A percentile compares a stretch with the other conserved stretches of the same genome.
Evolutionary conservation across 2,329 filamentous ascomycete genomes (phyloP).

Genomic region (Cladorrhinum sp.): DNA sequence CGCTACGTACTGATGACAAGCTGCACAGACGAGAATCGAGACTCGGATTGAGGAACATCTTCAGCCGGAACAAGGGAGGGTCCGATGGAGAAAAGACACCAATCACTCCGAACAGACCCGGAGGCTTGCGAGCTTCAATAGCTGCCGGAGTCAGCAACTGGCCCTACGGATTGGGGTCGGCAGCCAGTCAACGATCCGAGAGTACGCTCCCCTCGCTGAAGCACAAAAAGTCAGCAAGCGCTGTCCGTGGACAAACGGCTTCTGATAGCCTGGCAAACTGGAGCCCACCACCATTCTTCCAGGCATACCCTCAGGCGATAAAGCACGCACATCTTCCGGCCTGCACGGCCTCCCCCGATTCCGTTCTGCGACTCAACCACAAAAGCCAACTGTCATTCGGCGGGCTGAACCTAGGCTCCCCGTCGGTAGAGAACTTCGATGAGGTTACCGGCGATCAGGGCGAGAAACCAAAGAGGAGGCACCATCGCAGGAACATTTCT

Average conservation of each 20-base stretch:
- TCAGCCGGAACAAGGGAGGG: constrained; percentile 43
- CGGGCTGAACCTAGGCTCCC: constrained; percentile 31
- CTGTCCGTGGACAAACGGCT: constrained; percentile 23
- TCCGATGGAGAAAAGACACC: constrained; percentile 33
- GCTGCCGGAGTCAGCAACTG: constrained; percentile 42
- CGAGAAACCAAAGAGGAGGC: constrained; percentile 47
- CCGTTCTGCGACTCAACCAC: constrained; percentile 59
- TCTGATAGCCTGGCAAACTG: constrained; percentile 43
- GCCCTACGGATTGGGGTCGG: constrained; percentile 38
- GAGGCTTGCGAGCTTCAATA: constrained; percentile 45
- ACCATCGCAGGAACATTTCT: constrained; percentile 40
- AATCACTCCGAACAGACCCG: constrained; percentile 30
- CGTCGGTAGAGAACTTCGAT: constrained; percentile 27
- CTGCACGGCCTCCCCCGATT: constrained; percentile 65
- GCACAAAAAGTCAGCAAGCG: constrained; percentile 29
- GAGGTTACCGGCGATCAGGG: constrained; percentile 32
- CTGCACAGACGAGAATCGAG: constrained; percentile 49
- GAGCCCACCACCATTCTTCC: constrained; percentile 75
- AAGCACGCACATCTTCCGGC: constrained; percentile 70
- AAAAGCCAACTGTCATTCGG: constrained; percentile 41
- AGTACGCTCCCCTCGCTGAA: constrained; percentile 31
- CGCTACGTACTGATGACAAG: constrained; percentile 41
- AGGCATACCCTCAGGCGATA: constrained; percentile 80
- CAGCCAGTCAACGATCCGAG: constrained; percentile 35
- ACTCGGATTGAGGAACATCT: constrained; percentile 50